Evolutionary conservation across 805 yeast species (phyloP).

Genomic region (Phaffomyces opuntiae): DNA sequence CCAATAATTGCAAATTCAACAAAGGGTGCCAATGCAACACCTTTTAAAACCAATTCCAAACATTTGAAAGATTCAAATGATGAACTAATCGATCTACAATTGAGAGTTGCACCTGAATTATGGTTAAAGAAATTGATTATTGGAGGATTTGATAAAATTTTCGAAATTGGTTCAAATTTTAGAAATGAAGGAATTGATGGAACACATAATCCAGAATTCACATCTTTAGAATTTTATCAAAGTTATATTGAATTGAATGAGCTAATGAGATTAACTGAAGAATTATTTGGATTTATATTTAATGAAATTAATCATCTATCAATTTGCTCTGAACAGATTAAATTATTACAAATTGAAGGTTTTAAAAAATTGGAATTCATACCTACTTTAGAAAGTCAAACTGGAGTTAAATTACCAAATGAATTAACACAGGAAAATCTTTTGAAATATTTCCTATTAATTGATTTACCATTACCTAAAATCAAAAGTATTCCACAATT

Average conservation of each 20-base stretch:
- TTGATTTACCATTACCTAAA: constrained; percentile 24
- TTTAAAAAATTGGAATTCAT: constrained; percentile 57
- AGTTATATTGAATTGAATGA: constrained; percentile 61
- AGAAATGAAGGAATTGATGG: constrained; percentile 91
- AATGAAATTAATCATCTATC: constrained; percentile 19
- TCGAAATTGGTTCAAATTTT: constrained; percentile 79
- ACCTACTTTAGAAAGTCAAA: constrained; percentile 47
- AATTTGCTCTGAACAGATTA: constrained; percentile 6
- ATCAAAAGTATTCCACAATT: constrained; percentile 49
- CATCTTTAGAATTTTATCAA: constrained; percentile 84
- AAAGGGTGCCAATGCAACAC: constrained; percentile 91
- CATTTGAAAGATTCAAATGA: constrained; percentile 24
- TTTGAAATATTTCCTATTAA: constrained; percentile 29
- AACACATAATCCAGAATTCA: constrained; percentile 92
- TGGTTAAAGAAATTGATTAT: constrained; percentile 85
- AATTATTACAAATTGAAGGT: background rate
- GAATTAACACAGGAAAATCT: constrained; percentile 35
- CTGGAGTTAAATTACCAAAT: constrained; percentile 45
- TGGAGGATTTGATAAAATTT: constrained; percentile 80
- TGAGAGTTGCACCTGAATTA: constrained; percentile 91
- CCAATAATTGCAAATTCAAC: constrained; percentile 70
- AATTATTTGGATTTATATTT: constrained; percentile 40
- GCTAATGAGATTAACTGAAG: constrained; percentile 58
- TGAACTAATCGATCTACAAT: constrained; percentile 33
- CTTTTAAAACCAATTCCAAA: constrained; percentile 54